phyloP scores from a whole-genome alignment of 2,329 filamentous ascomycete species.

The Escovopsis sp. region DNA sequence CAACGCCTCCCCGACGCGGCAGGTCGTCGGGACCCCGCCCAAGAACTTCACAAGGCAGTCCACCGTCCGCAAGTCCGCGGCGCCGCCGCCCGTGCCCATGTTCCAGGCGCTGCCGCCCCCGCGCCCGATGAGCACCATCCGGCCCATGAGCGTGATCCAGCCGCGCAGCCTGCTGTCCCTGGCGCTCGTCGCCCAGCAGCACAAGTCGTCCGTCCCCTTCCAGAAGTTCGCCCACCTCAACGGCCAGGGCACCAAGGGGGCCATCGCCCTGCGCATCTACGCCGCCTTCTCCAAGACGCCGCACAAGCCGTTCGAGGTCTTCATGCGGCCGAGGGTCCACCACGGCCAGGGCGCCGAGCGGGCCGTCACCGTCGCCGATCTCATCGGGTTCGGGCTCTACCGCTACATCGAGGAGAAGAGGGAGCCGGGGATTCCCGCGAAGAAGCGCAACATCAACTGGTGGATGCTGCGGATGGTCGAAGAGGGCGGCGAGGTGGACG shows the following conservation, averaged over 20 bases:
- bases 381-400: conserved; percentile 69
- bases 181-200: conserved; percentile 55
- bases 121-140: conserved; percentile 46
- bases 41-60: conserved; percentile 45
- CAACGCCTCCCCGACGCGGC: conserved; percentile 36
- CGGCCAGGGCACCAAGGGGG: conserved; percentile 63
- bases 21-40: conserved; percentile 49
- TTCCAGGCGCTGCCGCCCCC: conserved; percentile 56
- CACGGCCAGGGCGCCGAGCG: conserved; percentile 46
- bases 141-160: conserved; percentile 50
- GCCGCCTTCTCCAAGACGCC: conserved; percentile 53
- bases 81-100: conserved; percentile 37
- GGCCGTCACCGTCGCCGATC: conserved; percentile 57
- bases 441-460: conserved; percentile 63
- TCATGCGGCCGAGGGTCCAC: conserved; percentile 54
- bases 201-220: conserved; percentile 54
- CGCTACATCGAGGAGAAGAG: conserved; percentile 63
- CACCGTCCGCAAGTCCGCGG: conserved; percentile 46
- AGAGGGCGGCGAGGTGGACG: conserved; percentile 70
- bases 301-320: conserved; percentile 52
- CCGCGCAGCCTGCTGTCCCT: conserved; percentile 58
- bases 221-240: conserved; percentile 63
- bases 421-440: conserved; percentile 46
- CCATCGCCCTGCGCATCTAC: conserved; percentile 63
- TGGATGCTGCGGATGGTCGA: conserved; percentile 77